phyloP scores from a whole-genome alignment of 805 yeast species.

The Candida hispaniensis region DNA sequence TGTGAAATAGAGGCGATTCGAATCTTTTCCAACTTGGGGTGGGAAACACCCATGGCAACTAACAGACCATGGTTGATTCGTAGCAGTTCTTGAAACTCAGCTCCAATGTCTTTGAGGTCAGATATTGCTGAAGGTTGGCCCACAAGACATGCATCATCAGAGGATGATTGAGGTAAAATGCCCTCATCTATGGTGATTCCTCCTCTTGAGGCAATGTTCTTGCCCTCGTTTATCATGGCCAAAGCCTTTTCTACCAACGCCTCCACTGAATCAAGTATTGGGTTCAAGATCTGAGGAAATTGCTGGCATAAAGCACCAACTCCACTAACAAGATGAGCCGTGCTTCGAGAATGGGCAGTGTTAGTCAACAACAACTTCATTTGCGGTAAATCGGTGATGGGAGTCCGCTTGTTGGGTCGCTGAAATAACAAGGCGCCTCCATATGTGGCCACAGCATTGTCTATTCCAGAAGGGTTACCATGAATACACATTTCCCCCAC shows the following conservation, averaged over 20 bases:
- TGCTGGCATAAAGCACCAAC: conserved; percentile 49
- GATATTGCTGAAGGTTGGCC: conserved; percentile 16
- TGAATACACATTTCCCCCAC: conserved; percentile 93
- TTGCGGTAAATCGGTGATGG: conserved; percentile 64
- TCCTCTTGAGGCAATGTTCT: conserved; percentile 34
- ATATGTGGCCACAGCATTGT: conserved; percentile 87
- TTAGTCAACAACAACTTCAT: conserved; percentile 68
- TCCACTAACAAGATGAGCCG: conserved; percentile 69
- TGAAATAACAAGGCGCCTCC: conserved; percentile 95
- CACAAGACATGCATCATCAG: conserved; percentile 16
- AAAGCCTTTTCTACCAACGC: conserved; percentile 64
- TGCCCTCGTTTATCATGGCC: conserved; percentile 44
- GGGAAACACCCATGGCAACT: conserved; percentile 78
- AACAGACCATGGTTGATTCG: conserved; percentile 80
- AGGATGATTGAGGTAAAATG: conserved; percentile 11
- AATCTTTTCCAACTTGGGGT: conserved; percentile 76
- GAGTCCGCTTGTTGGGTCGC: conserved; percentile 46
- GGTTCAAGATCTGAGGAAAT: conserved; percentile 44
- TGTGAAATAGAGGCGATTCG: conserved; percentile 53
- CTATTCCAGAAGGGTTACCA: conserved; percentile 95
- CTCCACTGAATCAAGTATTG: conserved; percentile 68
- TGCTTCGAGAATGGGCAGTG: conserved; percentile 77
- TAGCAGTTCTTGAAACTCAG: conserved; percentile 47
- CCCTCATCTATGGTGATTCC: conserved; percentile 21
- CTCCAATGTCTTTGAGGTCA: conserved; percentile 17